These are phyloP conservation scores for Fusarium marasasianum DNA, from an alignment of 2,329 filamentous ascomycete genomes.

Conservation along the genomic window DNA sequence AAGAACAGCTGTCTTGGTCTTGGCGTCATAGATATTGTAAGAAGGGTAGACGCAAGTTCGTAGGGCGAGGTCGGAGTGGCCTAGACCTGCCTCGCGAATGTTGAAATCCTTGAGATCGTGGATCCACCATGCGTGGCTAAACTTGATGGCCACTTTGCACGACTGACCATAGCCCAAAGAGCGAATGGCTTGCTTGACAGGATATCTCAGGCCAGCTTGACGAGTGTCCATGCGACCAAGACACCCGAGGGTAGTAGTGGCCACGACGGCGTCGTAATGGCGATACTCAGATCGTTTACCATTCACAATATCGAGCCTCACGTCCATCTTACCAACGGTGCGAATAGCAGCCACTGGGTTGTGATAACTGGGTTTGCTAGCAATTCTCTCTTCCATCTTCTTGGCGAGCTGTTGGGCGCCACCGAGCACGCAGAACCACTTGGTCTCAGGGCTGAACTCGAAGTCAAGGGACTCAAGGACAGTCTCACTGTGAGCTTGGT, in stretches of 20 bases:
- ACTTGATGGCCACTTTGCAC: slow-evolving; percentile 13
- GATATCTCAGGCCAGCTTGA: neutral
- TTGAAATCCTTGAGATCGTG: neutral
- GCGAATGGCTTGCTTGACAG: slow-evolving; percentile 14
- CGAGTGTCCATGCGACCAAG: neutral
- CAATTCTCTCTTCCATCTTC: neutral
- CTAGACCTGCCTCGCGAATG: neutral
- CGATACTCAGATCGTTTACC: neutral
- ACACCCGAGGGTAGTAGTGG: slow-evolving; percentile 4
- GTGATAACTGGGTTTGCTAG: neutral
- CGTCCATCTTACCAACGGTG: neutral
- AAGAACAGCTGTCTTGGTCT: slow-evolving; percentile 6
- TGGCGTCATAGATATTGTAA: neutral
- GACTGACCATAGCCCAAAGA: slow-evolving; percentile 2
- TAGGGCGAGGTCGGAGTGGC: neutral
- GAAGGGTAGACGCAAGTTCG: slow-evolving; percentile 15
- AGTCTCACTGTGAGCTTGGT: slow-evolving; percentile 7
- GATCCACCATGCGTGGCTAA: slow-evolving; percentile 6
- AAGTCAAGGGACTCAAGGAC: slow-evolving; percentile 13
- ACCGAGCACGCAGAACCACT: slow-evolving; percentile 11
- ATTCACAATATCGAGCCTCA: neutral
- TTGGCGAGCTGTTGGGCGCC: slow-evolving; percentile 10
- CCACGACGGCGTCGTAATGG: neutral
- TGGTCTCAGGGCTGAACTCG: neutral
- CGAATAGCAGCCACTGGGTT: neutral